A percentile compares a stretch with the other conserved stretches of the same genome.
These are phyloP conservation scores for Drosera spatulata DNA, from an alignment of 179 eudicot genomes.

Conservation along the genomic window DNA sequence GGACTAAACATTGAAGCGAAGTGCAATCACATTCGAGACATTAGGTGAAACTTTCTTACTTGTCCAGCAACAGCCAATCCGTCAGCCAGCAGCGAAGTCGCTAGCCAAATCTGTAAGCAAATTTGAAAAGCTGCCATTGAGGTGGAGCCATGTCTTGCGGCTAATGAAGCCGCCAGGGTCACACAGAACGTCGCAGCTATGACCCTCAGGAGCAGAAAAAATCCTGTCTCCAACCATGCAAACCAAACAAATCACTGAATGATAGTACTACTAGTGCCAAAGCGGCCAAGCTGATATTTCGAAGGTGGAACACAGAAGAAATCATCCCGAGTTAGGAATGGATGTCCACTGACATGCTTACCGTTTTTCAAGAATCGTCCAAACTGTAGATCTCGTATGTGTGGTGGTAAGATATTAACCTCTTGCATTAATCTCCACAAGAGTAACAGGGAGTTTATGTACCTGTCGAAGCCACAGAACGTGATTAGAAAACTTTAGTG, in stretches of 20 bases:
- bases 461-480: too few relatives aligned
- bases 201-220: slow-evolving; percentile 53
- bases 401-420: slow-evolving; percentile 72
- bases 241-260: neutral
- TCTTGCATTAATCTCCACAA: slow-evolving; percentile 50
- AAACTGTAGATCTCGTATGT: slow-evolving; percentile 49
- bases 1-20: too few relatives aligned
- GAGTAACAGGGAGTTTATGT: slow-evolving; percentile 23
- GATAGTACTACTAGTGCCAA: too few relatives aligned
- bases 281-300: too few relatives aligned
- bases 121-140: slow-evolving; percentile 96
- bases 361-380: slow-evolving; percentile 78
- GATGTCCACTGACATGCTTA: slow-evolving; percentile 1
- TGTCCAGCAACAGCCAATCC: slow-evolving; percentile 99
- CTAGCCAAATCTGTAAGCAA: slow-evolving; percentile 91
- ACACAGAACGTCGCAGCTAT: slow-evolving; percentile 89
- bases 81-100: slow-evolving; percentile 93
- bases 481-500: too few relatives aligned
- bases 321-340: too few relatives aligned
- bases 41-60: slow-evolving; percentile 22
- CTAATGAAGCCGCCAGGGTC: slow-evolving; percentile 87
- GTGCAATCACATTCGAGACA: too few relatives aligned
- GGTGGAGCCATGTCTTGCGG: slow-evolving; percentile 79
- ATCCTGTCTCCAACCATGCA: slow-evolving; percentile 31
- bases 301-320: too few relatives aligned